These are phyloP conservation scores for Salix exigua DNA, from an alignment of 345 rosid species.

Conservation along the genomic window DNA sequence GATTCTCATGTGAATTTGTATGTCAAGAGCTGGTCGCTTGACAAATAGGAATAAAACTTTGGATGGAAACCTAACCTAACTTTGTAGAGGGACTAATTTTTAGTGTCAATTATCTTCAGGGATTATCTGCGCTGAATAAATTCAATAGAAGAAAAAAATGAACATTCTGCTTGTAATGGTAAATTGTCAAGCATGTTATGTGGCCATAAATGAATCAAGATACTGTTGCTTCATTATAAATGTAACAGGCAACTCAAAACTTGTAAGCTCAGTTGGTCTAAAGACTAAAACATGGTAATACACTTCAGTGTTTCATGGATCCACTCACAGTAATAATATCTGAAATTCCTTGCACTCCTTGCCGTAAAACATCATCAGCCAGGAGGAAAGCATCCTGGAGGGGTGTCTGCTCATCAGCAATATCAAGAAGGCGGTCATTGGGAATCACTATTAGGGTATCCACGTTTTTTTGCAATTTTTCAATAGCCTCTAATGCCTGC, in stretches of 20 bases:
- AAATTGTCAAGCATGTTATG: neutral
- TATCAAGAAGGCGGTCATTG: slow-evolving; percentile 90
- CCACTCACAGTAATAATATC: slow-evolving; percentile 87
- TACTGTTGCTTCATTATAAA: neutral
- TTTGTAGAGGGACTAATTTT: no score
- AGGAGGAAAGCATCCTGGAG: slow-evolving; percentile 99
- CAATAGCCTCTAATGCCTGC: slow-evolving; percentile 96
- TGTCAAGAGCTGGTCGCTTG: no score
- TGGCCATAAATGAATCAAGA: no score
- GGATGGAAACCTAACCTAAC: no score
- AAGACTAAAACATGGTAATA: neutral
- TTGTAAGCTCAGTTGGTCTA: neutral
- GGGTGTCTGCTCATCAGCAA: slow-evolving; percentile 96
- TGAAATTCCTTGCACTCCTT: slow-evolving; percentile 99
- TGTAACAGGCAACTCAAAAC: neutral
- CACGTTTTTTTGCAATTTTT: slow-evolving; percentile 87
- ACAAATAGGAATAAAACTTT: no score
- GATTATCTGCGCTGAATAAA: no score
- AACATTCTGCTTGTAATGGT: neutral
- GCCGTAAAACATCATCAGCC: slow-evolving; percentile 94
- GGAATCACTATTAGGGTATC: slow-evolving; percentile 97
- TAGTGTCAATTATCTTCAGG: no score
- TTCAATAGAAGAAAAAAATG: no score
- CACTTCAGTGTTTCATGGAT: neutral
- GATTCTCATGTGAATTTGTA: no score